A percentile compares a stretch with the other conserved stretches of the same genome.
phyloP scores from a whole-genome alignment of 1,284 basidiomycete genomes.

The Malassezia arunalokei region DNA sequence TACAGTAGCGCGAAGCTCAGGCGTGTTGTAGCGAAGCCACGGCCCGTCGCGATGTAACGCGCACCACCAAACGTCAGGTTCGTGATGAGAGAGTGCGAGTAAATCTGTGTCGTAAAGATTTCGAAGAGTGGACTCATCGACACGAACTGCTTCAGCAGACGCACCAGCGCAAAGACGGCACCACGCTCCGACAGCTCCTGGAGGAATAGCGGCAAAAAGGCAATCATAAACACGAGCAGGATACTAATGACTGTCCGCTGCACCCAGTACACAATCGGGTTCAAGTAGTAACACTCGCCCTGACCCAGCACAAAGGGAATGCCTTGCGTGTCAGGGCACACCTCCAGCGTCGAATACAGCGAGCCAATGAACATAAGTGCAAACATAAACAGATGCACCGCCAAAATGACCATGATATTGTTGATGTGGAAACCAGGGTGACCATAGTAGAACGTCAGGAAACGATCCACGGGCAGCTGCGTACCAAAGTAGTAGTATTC shows the following conservation, averaged over 20 bases:
- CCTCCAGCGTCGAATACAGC: conserved; percentile 39
- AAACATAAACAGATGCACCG: conserved; percentile 46
- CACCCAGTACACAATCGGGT: conserved; percentile 45
- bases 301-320: conserved; percentile 41
- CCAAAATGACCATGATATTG: conserved; percentile 65
- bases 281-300: conserved; percentile 45
- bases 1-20: conserved; percentile 44
- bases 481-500: conserved; percentile 99
- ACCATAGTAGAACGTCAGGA: conserved; percentile 98
- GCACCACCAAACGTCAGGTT: conserved; percentile 46
- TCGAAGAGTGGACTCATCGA: conserved; percentile 43
- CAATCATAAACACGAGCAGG: conserved; percentile 47
- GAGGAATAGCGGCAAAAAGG: conserved; percentile 45
- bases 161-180: conserved; percentile 41
- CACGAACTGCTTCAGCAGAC: conserved; percentile 45
- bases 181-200: conserved; percentile 46
- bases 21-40: conserved; percentile 45
- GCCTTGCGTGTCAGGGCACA: conserved; percentile 37
- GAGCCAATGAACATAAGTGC: conserved; percentile 45
- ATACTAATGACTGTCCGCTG: conserved; percentile 46
- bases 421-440: conserved; percentile 99
- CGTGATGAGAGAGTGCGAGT: conserved; percentile 45
- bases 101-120: conserved; percentile 45
- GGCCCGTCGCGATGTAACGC: conserved; percentile 46
- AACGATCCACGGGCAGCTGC: conserved; percentile 93